These are phyloP conservation scores for Tylopilus felleus DNA, from an alignment of 768 basidiomycete genomes.

Conservation along the genomic window DNA sequence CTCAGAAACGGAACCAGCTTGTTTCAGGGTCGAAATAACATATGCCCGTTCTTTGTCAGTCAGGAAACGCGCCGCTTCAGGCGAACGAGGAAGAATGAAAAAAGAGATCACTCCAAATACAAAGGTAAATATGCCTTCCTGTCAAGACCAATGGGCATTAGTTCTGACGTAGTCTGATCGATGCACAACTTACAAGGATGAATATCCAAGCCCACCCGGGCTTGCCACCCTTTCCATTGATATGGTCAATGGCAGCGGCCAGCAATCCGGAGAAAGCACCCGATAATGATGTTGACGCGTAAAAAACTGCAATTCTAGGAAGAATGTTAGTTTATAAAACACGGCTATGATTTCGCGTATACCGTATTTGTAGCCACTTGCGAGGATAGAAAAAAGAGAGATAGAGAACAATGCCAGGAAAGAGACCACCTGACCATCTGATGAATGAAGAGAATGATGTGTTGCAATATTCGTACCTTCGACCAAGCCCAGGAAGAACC, in stretches of 20 bases:
- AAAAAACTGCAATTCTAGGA: constrained; percentile 38
- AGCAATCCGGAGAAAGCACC: constrained; percentile 65
- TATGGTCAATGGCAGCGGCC: constrained; percentile 55
- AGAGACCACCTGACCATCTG: constrained; percentile 45
- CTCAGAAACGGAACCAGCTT: constrained; percentile 33
- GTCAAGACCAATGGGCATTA: too few relatives aligned
- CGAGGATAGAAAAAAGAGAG: constrained; percentile 48
- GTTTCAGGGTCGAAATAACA: constrained; percentile 30
- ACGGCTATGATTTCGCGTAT: neutral
- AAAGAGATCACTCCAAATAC: constrained; percentile 51
- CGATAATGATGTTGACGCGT: constrained; percentile 46
- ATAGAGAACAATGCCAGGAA: constrained; percentile 56
- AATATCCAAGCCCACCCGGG: constrained; percentile 66
- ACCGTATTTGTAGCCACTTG: constrained; percentile 24
- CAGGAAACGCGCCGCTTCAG: constrained; percentile 48
- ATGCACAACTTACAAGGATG: constrained; percentile 37
- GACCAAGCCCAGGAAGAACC: constrained; percentile 49
- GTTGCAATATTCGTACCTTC: constrained; percentile 47
- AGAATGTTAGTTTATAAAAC: neutral
- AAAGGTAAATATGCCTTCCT: constrained; percentile 63
- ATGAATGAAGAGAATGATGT: neutral
- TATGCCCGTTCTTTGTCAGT: constrained; percentile 47
- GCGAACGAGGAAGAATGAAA: constrained; percentile 46
- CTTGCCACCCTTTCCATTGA: constrained; percentile 49
- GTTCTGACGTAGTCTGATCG: too few relatives aligned